A percentile compares a stretch with the other conserved stretches of the same genome.
Evolutionary conservation across 2,329 filamentous ascomycete genomes (phyloP).

Genomic region (Aspergillus quadricinctus): DNA sequence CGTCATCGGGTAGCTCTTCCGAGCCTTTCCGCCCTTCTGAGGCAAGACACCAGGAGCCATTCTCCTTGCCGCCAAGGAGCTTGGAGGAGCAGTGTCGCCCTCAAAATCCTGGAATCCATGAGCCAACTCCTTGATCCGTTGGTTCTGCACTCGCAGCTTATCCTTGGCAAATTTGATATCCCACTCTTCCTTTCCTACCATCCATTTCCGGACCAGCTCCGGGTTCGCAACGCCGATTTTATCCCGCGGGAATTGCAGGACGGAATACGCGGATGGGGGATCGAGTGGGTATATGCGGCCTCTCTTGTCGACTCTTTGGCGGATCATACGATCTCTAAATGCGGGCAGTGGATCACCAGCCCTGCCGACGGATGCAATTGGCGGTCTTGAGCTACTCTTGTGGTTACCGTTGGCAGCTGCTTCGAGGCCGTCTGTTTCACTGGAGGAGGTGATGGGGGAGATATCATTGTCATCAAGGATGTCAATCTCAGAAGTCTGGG

Average conservation of each 20-base stretch:
- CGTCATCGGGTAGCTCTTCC: constrained; percentile 69
- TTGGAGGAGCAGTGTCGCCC: constrained; percentile 76
- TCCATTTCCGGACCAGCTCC: constrained; percentile 77
- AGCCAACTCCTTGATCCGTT: constrained; percentile 67
- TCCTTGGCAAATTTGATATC: constrained; percentile 66
- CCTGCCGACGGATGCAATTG: constrained; percentile 60
- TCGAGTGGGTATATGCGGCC: constrained; percentile 69
- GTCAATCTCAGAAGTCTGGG: constrained; percentile 74
- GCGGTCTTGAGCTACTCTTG: constrained; percentile 17
- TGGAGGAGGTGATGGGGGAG: constrained; percentile 64
- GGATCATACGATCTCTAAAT: constrained; percentile 85
- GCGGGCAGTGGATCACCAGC: constrained; percentile 77
- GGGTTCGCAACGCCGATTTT: constrained; percentile 77
- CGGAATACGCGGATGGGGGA: constrained; percentile 59
- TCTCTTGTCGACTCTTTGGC: constrained; percentile 76
- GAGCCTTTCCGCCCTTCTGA: constrained; percentile 45
- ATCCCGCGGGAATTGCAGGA: constrained; percentile 59
- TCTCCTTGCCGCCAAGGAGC: constrained; percentile 71
- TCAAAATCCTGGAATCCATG: constrained; percentile 67
- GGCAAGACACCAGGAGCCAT: constrained; percentile 29
- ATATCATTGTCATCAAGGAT: constrained; percentile 75
- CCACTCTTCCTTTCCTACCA: constrained; percentile 67
- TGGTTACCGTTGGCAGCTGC: constrained; percentile 2
- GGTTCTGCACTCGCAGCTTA: constrained; percentile 68
- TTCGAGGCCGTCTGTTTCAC: constrained; percentile 20